Evolutionary conservation across 176 grass and related monocot genomes (phyloP).

Genomic region (Rhynchospora breviuscula): DNA sequence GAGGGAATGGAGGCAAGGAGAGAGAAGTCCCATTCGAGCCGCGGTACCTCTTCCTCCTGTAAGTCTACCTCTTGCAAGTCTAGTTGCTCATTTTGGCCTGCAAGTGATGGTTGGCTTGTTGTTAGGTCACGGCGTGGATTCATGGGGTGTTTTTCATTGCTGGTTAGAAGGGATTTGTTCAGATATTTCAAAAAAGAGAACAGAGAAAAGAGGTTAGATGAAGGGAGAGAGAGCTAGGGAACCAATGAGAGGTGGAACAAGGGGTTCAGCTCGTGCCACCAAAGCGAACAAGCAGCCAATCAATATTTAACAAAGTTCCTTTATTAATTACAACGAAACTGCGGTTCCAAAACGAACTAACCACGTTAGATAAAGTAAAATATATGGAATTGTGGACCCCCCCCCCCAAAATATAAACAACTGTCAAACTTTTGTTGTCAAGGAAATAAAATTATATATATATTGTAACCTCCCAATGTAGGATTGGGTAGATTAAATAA

Average conservation of each 20-base stretch:
- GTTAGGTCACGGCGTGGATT: conserved; percentile 13
- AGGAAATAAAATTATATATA: too few relatives aligned
- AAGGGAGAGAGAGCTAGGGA: not conserved
- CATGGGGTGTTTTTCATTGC: conserved; percentile 26
- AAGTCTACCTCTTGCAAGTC: not conserved
- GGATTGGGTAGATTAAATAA: too few relatives aligned
- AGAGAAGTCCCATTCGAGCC: conserved; percentile 63
- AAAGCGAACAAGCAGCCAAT: not conserved
- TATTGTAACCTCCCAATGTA: too few relatives aligned
- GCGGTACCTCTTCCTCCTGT: conserved; percentile 12
- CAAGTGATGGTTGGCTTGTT: not conserved
- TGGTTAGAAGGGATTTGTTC: not conserved
- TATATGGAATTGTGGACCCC: too few relatives aligned
- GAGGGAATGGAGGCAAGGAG: conserved; percentile 55
- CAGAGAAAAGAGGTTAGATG: too few relatives aligned
- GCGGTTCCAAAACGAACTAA: too few relatives aligned
- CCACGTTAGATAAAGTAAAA: too few relatives aligned
- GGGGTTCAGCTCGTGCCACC: not conserved
- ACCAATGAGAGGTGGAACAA: conserved; percentile 17
- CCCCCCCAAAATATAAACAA: too few relatives aligned
- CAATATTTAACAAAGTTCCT: too few relatives aligned
- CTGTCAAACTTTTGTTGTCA: too few relatives aligned
- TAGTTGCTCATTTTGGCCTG: not conserved
- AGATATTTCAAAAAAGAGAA: not conserved
- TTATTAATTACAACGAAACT: not conserved